A percentile compares a stretch with the other conserved stretches of the same genome.
phyloP scores from a whole-genome alignment of 495 filamentous ascomycete species.

The Penicillium salamii region DNA sequence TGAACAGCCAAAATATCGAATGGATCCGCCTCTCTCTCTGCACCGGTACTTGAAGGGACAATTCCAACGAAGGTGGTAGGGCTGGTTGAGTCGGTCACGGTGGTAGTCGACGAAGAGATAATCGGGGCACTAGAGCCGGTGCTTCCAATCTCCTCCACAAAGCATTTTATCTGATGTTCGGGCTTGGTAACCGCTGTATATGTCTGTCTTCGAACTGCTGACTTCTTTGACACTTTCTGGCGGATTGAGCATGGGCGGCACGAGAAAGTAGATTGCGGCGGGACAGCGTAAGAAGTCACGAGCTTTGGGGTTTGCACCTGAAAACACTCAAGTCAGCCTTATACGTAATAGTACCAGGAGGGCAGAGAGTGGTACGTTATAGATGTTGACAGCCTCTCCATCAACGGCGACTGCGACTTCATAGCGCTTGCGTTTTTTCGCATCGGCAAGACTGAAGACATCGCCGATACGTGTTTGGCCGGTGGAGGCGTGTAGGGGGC shows the following conservation, averaged over 20 bases:
- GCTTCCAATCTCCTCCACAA: constrained; percentile 47
- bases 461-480: constrained; percentile 63
- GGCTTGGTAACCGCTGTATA: constrained; percentile 53
- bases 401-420: constrained; percentile 87
- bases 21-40: constrained; percentile 22
- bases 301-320: constrained; percentile 78
- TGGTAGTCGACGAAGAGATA: constrained; percentile 41
- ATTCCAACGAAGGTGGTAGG: constrained; percentile 44
- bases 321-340: constrained; percentile 4
- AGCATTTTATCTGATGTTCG: constrained; percentile 50
- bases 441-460: constrained; percentile 67
- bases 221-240: constrained; percentile 49
- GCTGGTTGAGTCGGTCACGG: constrained; percentile 40
- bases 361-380: constrained; percentile 64
- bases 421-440: constrained; percentile 79
- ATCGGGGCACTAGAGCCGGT: constrained; percentile 32
- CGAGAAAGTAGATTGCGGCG: constrained; percentile 75
- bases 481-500: constrained; percentile 57
- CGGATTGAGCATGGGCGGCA: constrained; percentile 75
- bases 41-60: constrained; percentile 23
- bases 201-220: constrained; percentile 64
- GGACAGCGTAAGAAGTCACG: constrained; percentile 79
- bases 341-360: too few species aligned
- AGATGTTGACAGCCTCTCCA: constrained; percentile 87
- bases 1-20: constrained; percentile 50